These are phyloP conservation scores for Phylloporus arenicola DNA, from an alignment of 768 basidiomycete genomes.

Conservation along the genomic window DNA sequence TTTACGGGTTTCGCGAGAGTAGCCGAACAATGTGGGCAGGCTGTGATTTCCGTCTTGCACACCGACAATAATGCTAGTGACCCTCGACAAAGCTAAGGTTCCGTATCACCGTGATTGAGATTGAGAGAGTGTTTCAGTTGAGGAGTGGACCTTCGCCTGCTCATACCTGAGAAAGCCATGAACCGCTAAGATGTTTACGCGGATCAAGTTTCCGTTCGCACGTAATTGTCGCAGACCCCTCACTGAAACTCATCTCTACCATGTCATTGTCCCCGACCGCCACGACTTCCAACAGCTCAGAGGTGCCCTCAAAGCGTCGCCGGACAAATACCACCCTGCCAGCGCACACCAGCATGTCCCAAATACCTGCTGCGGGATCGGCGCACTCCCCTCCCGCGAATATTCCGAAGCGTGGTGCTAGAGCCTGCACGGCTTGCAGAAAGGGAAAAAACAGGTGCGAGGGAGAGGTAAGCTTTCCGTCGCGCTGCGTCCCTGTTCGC, in stretches of 20 bases:
- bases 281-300: constrained; percentile 52
- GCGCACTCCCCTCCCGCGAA: constrained; percentile 40
- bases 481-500: constrained; percentile 38
- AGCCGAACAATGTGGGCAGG: too few relatives aligned
- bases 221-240: constrained; percentile 10
- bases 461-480: constrained; percentile 63
- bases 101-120: too few relatives aligned
- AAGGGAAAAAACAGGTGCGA: constrained; percentile 93
- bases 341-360: constrained; percentile 24
- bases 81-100: too few relatives aligned
- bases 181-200: neutral
- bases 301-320: constrained; percentile 53
- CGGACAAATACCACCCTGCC: constrained; percentile 37
- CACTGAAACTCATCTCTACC: constrained; percentile 10
- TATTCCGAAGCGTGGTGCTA: constrained; percentile 84
- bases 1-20: too few relatives aligned
- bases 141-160: too few relatives aligned
- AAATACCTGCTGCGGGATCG: constrained; percentile 33
- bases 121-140: too few relatives aligned
- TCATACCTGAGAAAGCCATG: too few relatives aligned
- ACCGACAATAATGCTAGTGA: too few relatives aligned
- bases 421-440: constrained; percentile 84
- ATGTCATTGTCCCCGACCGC: constrained; percentile 68
- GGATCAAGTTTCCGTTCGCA: constrained; percentile 2
- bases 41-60: too few relatives aligned